These are phyloP conservation scores for Jackrogersella multiformis DNA, from an alignment of 495 filamentous ascomycete species.

Conservation along the genomic window DNA sequence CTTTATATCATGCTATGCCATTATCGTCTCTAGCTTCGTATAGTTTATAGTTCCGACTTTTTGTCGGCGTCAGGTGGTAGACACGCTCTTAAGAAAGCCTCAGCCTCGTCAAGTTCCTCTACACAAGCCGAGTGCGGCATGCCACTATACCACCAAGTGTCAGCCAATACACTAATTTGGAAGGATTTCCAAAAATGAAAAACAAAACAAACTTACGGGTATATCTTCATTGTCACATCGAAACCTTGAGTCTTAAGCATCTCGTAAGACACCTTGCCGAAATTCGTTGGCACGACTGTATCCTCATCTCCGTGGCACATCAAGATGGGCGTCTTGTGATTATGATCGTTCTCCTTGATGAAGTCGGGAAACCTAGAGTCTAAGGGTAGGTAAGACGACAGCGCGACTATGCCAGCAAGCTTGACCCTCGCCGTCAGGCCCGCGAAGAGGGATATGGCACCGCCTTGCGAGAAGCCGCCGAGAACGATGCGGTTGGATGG, in stretches of 20 bases:
- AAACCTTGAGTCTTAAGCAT: constrained; percentile 70
- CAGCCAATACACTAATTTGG: constrained; percentile 3
- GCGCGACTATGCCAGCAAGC: constrained; percentile 85
- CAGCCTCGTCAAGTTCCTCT: constrained; percentile 84
- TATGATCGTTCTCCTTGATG: constrained; percentile 69
- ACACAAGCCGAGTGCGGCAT: constrained; percentile 80
- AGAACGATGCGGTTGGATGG: constrained; percentile 83
- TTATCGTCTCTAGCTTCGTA: neutral
- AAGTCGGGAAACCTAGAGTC: constrained; percentile 74
- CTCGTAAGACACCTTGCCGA: constrained; percentile 72
- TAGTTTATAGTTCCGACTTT: constrained; percentile 52
- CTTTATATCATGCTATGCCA: neutral
- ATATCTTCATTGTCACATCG: constrained; percentile 78
- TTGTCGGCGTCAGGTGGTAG: constrained; percentile 64
- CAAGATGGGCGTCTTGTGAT: constrained; percentile 85
- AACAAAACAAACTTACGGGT: constrained; percentile 63
- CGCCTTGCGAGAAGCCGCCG: constrained; percentile 70
- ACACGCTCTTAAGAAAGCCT: constrained; percentile 72
- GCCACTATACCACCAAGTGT: constrained; percentile 53
- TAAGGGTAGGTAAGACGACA: constrained; percentile 84
- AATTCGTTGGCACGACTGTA: constrained; percentile 70
- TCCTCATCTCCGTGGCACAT: constrained; percentile 86
- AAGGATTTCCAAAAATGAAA: neutral
- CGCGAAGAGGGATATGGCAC: constrained; percentile 63
- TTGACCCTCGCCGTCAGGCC: constrained; percentile 78